Conservation (phyloP, 176 grass and related monocot species). For the Thalia dealbata region DNA sequence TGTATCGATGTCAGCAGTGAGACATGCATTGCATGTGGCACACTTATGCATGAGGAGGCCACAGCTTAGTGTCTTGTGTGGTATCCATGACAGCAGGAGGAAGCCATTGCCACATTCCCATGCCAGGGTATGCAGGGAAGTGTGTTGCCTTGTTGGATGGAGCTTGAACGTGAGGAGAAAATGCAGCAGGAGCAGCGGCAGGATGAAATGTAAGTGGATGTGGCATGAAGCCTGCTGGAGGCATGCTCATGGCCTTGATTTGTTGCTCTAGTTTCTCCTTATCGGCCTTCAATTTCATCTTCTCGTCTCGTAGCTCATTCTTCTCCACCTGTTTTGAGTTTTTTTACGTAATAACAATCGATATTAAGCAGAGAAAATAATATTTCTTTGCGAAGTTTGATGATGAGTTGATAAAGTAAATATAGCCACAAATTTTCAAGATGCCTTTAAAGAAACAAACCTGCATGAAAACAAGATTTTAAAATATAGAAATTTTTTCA, state of each 20-base stretch:
- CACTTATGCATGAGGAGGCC: conserved; percentile 78
- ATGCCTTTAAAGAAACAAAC: background rate
- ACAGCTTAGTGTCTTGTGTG: conserved; percentile 72
- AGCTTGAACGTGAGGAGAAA: conserved; percentile 25
- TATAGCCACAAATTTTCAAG: background rate
- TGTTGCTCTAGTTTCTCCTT: conserved; percentile 69
- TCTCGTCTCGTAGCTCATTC: conserved; percentile 66
- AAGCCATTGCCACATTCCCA: conserved; percentile 85
- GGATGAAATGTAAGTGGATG: conserved; percentile 48
- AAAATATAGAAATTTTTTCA: background rate
- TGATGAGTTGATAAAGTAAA: background rate
- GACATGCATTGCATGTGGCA: background rate
- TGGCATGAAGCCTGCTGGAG: conserved; percentile 50
- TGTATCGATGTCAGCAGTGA: background rate
- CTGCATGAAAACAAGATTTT: background rate
- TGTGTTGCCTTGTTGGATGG: conserved; percentile 36
- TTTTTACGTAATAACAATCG: background rate
- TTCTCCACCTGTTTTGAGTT: conserved; percentile 42
- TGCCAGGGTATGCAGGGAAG: conserved; percentile 34
- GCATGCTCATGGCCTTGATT: conserved; percentile 40
- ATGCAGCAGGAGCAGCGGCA: conserved; percentile 20
- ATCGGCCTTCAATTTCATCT: conserved; percentile 59
- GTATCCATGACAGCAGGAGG: conserved; percentile 55
- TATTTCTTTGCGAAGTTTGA: background rate
- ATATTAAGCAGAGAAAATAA: background rate